Conservation (phyloP, 768 basidiomycete species). For the Favolaschia claudopus region DNA sequence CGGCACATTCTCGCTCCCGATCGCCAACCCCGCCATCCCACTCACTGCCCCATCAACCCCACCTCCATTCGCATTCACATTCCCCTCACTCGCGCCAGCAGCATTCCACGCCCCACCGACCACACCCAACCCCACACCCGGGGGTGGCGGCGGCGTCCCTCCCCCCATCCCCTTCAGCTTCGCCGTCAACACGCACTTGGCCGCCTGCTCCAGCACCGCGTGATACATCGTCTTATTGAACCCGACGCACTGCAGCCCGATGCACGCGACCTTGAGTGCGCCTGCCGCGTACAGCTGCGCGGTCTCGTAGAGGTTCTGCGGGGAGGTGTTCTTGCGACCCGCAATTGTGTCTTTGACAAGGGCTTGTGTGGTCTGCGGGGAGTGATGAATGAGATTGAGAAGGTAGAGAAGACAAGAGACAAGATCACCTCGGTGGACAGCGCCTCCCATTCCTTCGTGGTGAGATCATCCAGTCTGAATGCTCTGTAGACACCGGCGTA, state of each 20-base stretch:
- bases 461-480: constrained; percentile 70
- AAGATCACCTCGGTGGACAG: constrained; percentile 72
- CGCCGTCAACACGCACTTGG: constrained; percentile 39
- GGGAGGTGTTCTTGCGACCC: constrained; percentile 77
- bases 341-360: constrained; percentile 77
- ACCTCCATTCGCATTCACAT: no score
- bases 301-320: constrained; percentile 80
- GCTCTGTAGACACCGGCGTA: constrained; percentile 82
- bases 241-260: constrained; percentile 79
- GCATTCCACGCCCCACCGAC: constrained; percentile 16
- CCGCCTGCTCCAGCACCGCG: constrained; percentile 70
- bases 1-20: constrained; percentile 19
- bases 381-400: constrained; percentile 12
- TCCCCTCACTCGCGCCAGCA: no score
- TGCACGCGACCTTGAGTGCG: constrained; percentile 75
- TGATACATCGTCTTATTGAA: constrained; percentile 75
- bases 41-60: constrained; percentile 1
- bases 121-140: constrained; percentile 3
- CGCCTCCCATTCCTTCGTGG: constrained; percentile 71
- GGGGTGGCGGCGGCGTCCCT: no score
- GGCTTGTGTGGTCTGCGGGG: constrained; percentile 63
- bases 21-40: constrained; percentile 15
- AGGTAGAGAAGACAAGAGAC: constrained; percentile 14
- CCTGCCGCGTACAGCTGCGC: constrained; percentile 76
- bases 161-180: constrained; percentile 14